Evolutionary conservation across 495 filamentous ascomycete genomes (phyloP), one percentile per base, ranked within the genome.

Genomic region (Schizothecium vesticola): DNA sequence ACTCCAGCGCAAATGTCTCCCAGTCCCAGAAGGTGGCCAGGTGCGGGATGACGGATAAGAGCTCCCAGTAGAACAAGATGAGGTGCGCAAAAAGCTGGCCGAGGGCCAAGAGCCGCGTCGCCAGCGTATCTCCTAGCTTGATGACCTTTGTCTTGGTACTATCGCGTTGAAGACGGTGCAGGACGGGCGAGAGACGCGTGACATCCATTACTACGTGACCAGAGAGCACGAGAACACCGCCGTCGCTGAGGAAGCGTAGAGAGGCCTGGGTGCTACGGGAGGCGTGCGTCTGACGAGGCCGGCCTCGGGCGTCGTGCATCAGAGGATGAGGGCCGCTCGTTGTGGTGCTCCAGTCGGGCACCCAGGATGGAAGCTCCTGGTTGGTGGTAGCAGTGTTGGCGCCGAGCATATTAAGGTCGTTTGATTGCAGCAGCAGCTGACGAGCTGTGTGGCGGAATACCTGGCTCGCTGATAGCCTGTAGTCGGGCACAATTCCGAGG

Each of bases 341-440:
- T 26, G 63, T 28, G 28, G 9, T 12, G 3, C n/a, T 55, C 68
- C 68, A 66, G 63, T 69, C 63, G 10, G 68, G 68, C 19, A 69
- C 68, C 68, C 68, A 69, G 22, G 68, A 63, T 3, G 68, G 64
- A 33, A 70, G 60, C 22, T 25, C 7, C 5, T 6, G 29, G 36
- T 57, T 63, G 61, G 29, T 25, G 7, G 8, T 21, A 29, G 59
- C 59, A 25, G n/a, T n/a, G n/a, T n/a, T n/a, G n/a, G 59, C 8
- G 21, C 61, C 61, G 22, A 64, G 63, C n/a, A 64, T n/a, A 10
- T 64, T 28, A 8, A 64, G 43, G 22, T 8, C 36, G 24, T 19
- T 12, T 16, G 7, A 16, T 3, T 13, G 6, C 4, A 10, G 22
- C n/a, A 64, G n/a, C n/a, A 64, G 12, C 1, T 7, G 8, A 3